phyloP scores from a whole-genome alignment of 2,329 filamentous ascomycete species.

The Alternaria viburni region DNA sequence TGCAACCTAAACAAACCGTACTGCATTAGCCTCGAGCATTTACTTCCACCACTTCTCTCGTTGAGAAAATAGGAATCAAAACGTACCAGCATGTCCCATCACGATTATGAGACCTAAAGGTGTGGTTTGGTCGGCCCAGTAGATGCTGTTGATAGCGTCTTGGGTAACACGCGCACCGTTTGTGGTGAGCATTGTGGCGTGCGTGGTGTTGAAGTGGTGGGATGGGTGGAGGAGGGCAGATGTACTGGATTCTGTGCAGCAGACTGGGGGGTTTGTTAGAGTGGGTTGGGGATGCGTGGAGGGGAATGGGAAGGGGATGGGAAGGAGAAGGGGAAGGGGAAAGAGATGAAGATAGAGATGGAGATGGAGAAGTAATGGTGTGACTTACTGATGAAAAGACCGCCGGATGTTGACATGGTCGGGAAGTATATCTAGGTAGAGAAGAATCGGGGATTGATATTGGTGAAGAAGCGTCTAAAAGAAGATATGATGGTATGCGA shows the following conservation, averaged over 20 bases:
- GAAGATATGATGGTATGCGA: too few species aligned
- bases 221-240: slow-evolving; percentile 17
- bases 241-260: slow-evolving; percentile 1
- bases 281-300: too few species aligned
- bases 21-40: too few species aligned
- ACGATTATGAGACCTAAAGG: slow-evolving; percentile 28
- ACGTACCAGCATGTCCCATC: slow-evolving; percentile 28
- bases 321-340: too few species aligned
- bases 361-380: not conserved
- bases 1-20: too few species aligned
- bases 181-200: slow-evolving; percentile 23
- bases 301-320: too few species aligned
- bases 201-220: slow-evolving; percentile 26
- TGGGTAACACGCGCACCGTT: slow-evolving; percentile 17
- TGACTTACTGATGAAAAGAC: not conserved
- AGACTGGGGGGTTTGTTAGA: not conserved
- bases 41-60: too few species aligned
- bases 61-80: too few species aligned
- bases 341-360: not conserved
- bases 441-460: not conserved
- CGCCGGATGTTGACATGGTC: not conserved
- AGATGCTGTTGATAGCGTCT: slow-evolving; percentile 13
- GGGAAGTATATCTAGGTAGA: not conserved
- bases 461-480: too few species aligned
- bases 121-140: slow-evolving; percentile 15